Conservation (phyloP, 768 basidiomycete species). For the Calocybe gangraenosa region DNA sequence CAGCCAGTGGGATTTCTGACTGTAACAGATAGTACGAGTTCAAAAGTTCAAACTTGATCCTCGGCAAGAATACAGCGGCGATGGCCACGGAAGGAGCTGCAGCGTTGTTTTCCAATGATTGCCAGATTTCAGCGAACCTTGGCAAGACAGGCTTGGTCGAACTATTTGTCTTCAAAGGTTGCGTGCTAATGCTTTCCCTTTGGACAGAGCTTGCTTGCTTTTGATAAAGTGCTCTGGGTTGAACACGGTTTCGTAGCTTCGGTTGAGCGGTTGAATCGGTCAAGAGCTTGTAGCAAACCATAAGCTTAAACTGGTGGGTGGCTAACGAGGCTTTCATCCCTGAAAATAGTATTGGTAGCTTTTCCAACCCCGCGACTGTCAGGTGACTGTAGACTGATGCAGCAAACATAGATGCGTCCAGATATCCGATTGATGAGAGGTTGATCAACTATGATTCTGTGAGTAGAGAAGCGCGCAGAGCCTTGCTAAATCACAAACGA, state of each 20-base stretch:
- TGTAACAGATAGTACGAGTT: constrained; percentile 35
- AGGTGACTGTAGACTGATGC: constrained; percentile 32
- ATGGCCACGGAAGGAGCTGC: constrained; percentile 6
- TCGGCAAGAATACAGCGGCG: constrained; percentile 15
- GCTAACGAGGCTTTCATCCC: constrained; percentile 30
- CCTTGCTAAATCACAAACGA: constrained; percentile 24
- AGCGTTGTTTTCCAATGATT: constrained; percentile 12
- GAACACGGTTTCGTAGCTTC: constrained; percentile 20
- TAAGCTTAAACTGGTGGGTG: constrained; percentile 36
- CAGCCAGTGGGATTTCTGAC: constrained; percentile 16
- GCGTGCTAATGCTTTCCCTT: constrained; percentile 4
- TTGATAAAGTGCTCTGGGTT: constrained; percentile 19
- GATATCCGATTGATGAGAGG: constrained; percentile 27
- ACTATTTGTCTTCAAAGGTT: not conserved
- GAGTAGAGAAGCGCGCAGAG: not conserved
- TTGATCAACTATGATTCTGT: constrained; percentile 29
- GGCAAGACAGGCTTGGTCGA: constrained; percentile 15
- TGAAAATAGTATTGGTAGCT: constrained; percentile 31
- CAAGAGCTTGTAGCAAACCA: constrained; percentile 33
- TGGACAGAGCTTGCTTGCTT: constrained; percentile 4
- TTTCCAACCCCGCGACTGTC: constrained; percentile 20
- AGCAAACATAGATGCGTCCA: constrained; percentile 35
- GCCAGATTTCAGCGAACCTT: constrained; percentile 16
- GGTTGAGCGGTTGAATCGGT: constrained; percentile 12
- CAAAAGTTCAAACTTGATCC: constrained; percentile 35